Conservation (phyloP, 495 filamentous ascomycete genomes). For the Platismatia glauca region DNA sequence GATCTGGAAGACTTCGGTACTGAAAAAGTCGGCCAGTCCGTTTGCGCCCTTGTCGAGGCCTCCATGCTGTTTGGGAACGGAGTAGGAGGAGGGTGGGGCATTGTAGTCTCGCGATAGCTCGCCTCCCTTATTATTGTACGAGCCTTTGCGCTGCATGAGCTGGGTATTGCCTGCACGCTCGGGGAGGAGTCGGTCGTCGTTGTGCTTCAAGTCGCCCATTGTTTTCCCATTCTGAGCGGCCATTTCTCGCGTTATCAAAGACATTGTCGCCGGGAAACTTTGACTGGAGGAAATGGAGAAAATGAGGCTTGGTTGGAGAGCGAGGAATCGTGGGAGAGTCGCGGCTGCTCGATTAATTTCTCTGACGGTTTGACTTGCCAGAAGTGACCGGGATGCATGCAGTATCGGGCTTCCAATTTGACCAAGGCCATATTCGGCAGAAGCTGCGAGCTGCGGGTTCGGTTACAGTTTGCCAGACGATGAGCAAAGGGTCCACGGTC, state of each 20-base stretch:
- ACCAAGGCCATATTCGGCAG: not conserved
- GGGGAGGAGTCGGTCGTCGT: not conserved
- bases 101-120: constrained; percentile 23
- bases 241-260: constrained; percentile 16
- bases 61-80: constrained; percentile 19
- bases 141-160: constrained; percentile 9
- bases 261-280: constrained; percentile 10
- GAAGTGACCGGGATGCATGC: not conserved
- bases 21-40: constrained; percentile 35
- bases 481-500: too few relatives aligned
- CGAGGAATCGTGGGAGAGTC: not conserved
- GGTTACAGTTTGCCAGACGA: not conserved
- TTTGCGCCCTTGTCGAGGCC: constrained; percentile 13
- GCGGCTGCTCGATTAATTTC: not conserved
- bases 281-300: not conserved
- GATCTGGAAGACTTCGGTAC: constrained; percentile 38
- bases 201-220: not conserved
- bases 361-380: not conserved
- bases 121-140: constrained; percentile 11
- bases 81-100: constrained; percentile 22
- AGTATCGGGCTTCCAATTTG: not conserved
- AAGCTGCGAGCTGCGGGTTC: not conserved
- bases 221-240: constrained; percentile 13
- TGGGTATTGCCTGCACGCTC: constrained; percentile 6
- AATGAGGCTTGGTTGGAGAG: not conserved